Evolutionary conservation across 257 asterid genomes (phyloP).

Genomic region (Thymus mandschuricus): DNA sequence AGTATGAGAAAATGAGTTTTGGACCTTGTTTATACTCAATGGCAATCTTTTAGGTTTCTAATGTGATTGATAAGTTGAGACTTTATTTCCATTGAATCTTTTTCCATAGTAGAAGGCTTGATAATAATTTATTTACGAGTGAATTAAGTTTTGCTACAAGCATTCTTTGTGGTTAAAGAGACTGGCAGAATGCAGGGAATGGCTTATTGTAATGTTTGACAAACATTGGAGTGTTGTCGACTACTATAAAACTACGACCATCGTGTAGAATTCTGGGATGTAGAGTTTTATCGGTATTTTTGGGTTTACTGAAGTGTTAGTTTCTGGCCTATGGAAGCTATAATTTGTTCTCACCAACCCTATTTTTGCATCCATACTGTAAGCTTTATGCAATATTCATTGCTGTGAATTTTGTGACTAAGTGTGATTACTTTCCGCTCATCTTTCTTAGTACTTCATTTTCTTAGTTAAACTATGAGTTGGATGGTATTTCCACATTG

Average conservation of each 20-base stretch:
- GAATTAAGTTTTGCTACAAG: neutral
- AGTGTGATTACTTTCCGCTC: neutral
- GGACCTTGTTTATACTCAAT: neutral
- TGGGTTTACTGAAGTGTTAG: neutral
- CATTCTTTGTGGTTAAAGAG: conserved; percentile 1
- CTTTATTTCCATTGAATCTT: neutral
- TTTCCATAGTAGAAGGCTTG: neutral
- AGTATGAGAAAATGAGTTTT: neutral
- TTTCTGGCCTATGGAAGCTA: neutral
- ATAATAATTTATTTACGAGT: neutral
- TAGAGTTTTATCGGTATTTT: neutral
- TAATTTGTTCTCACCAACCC: neutral
- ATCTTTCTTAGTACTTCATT: neutral
- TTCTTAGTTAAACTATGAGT: neutral
- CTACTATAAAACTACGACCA: conserved; percentile 13
- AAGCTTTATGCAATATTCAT: neutral
- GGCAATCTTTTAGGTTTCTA: neutral
- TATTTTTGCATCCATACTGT: neutral
- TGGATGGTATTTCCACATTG: conserved; percentile 17
- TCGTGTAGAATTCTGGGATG: conserved; percentile 1
- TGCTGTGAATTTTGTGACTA: neutral
- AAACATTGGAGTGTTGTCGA: neutral
- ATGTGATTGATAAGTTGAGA: too few species aligned
- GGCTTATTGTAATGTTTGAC: neutral
- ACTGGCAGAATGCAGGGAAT: neutral